Evolutionary conservation across 2,329 filamentous ascomycete genomes (phyloP).

Genomic region (Fusarium sp.): DNA sequence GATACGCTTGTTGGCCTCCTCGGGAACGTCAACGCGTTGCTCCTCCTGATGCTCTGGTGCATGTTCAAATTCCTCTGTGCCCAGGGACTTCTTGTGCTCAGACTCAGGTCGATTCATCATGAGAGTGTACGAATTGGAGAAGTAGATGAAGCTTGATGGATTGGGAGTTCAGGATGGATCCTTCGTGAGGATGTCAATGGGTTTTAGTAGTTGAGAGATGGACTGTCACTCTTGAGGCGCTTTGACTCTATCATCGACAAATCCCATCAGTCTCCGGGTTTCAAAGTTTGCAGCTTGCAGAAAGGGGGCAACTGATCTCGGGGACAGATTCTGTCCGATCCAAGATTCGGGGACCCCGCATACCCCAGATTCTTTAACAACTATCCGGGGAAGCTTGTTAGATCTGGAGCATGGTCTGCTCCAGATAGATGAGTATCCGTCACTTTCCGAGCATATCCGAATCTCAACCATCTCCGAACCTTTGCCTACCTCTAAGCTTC

Average conservation of each 20-base stretch:
- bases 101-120: background rate
- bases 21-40: background rate
- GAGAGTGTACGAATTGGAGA: background rate
- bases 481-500: fast-evolving
- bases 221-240: background rate
- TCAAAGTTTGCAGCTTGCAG: background rate
- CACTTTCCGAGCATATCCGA: background rate
- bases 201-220: background rate
- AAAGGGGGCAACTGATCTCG: background rate
- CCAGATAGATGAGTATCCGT: background rate
- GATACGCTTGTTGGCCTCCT: background rate
- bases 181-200: background rate
- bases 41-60: background rate
- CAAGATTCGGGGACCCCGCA: background rate
- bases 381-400: background rate
- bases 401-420: background rate
- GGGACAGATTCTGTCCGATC: no score
- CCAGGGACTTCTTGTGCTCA: background rate
- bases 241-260: background rate
- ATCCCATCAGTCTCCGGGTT: background rate
- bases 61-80: background rate
- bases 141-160: background rate
- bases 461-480: no score
- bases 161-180: background rate
- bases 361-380: background rate